phyloP scores from a whole-genome alignment of 2,329 filamentous ascomycete species.

The Karstenula rhodostoma region DNA sequence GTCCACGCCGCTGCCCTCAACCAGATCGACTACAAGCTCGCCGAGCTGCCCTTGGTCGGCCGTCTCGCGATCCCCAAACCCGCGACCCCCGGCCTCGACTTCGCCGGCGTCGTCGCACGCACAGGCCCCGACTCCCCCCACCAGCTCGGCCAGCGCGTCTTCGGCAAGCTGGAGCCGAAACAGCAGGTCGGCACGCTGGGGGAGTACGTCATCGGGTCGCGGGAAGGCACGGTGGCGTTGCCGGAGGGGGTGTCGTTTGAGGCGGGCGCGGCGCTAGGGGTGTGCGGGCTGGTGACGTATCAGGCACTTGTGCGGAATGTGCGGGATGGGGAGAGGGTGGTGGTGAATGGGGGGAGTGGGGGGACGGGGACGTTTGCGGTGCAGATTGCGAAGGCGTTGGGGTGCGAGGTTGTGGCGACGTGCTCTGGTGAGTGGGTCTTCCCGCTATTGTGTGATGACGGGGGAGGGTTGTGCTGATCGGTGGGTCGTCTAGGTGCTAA shows the following conservation, averaged over 20 bases:
- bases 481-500: background rate
- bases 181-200: background rate
- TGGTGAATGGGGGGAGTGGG: background rate
- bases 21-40: background rate
- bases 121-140: background rate
- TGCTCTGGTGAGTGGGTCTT: background rate
- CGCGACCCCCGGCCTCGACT: background rate
- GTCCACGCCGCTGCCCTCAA: background rate
- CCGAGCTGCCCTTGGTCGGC: background rate
- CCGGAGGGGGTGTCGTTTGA: background rate
- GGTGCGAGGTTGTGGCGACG: background rate
- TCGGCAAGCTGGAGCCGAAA: background rate
- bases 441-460: background rate
- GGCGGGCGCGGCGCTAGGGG: background rate
- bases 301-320: background rate
- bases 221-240: background rate
- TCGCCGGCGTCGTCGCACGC: background rate
- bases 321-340: background rate
- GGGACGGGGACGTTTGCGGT: background rate
- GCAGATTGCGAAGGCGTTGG: background rate
- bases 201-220: background rate
- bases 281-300: background rate
- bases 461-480: background rate
- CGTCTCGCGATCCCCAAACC: background rate
- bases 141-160: background rate